phyloP scores from a whole-genome alignment of 352 stramenopile species.

The Phytopythium mirpurense region DNA sequence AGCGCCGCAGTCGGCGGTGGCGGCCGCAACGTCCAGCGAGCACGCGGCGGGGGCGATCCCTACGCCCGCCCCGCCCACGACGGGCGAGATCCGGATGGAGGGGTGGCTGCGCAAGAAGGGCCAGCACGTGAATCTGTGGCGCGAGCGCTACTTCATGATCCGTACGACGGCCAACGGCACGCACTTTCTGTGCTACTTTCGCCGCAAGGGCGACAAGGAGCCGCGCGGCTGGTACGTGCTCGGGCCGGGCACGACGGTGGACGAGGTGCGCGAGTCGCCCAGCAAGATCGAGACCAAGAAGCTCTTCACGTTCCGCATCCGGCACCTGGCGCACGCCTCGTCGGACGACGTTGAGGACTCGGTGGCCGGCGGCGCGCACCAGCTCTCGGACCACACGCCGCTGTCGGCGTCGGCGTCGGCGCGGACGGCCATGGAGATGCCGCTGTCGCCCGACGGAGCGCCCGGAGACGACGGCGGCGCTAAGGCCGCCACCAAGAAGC shows the following conservation, averaged over 20 bases:
- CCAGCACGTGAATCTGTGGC: constrained; percentile 82
- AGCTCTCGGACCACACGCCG: constrained; percentile 16
- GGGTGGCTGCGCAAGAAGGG: constrained; percentile 85
- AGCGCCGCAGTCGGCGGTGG: not conserved
- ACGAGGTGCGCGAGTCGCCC: constrained; percentile 78
- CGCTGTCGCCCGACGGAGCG: constrained; percentile 21
- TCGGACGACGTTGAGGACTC: constrained; percentile 46
- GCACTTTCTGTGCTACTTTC: constrained; percentile 81
- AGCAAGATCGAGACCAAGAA: constrained; percentile 87
- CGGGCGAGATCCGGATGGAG: constrained; percentile 81
- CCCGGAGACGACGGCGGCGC: constrained; percentile 31
- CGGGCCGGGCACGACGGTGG: constrained; percentile 70
- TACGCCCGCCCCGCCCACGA: constrained; percentile 14
- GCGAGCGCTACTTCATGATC: constrained; percentile 87
- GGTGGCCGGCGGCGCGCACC: not conserved
- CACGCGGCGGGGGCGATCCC: constrained; percentile 6
- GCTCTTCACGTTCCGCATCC: constrained; percentile 80
- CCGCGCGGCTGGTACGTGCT: constrained; percentile 78
- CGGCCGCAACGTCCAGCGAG: not conserved
- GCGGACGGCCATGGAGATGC: constrained; percentile 25
- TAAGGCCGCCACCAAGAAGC: constrained; percentile 37
- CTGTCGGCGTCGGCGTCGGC: constrained; percentile 9
- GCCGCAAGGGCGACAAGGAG: constrained; percentile 82
- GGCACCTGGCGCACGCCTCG: constrained; percentile 47
- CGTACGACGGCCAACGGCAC: constrained; percentile 71